Base-by-base conservation (phyloP, 805 yeast species). In the Candida cerambycidarum region DNA sequence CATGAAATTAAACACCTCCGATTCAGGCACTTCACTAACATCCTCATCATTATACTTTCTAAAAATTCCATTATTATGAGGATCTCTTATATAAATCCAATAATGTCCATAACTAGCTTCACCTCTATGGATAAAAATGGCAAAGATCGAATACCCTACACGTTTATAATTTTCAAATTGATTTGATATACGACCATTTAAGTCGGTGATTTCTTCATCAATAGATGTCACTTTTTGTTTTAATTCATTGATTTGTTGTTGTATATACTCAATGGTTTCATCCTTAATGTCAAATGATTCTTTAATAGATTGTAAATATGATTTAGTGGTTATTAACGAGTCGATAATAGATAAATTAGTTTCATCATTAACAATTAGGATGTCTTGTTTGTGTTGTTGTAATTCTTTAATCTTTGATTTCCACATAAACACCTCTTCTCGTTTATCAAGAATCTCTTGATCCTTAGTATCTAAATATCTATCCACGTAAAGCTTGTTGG, bases 21-120 rank as follows among this genome's bases (percentile, higher is more conserved):
- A 60, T 1, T 72, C 67, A 0, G 79, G 67, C 1, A 85, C 97
- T 50, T 84, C 95, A 2, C 89, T 80, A n/a, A 93, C 95, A n/a
- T 76, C 74, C 55, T 93, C 98, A 66, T 93, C 99, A 57, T 93
- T 93, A 62, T 93, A 93, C 67, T 89, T 90, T 47, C 97, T 73
- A 78, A 81, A 93, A 15, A 85, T 66, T 21, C 78, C 75, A 14
- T 74, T 71, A 45, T 74, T 71, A 48, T 75, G 75, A 2, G 81
- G 78, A 62, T 93, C 98, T 45, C 78, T 80, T 48, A 93, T 90
- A 59, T 92, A 93, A 13, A 92, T 79, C 97, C 98, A 93, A 62
- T 93, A 93, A 63, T 93, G 99, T 2, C 99, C 99, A 57, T 87
- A 92, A 39, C 89, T 82, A 0, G 97, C 98, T 55, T 89, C 95